These are phyloP conservation scores for Fraxinus floribunda DNA, from an alignment of 305 asterid species.

Conservation along the genomic window DNA sequence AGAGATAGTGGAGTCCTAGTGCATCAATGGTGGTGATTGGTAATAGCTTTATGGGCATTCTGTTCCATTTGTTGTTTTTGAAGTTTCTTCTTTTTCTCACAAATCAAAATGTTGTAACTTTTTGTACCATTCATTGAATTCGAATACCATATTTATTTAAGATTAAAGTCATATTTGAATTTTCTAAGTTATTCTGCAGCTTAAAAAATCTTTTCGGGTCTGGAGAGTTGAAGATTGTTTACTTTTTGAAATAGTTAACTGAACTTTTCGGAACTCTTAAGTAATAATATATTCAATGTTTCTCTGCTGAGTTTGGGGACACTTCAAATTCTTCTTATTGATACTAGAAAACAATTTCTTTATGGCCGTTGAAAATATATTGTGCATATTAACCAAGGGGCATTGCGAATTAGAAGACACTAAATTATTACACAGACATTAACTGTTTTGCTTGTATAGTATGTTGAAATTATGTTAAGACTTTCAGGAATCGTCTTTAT, in stretches of 20 bases:
- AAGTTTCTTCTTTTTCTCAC: background rate
- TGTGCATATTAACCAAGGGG: background rate
- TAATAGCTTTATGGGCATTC: background rate
- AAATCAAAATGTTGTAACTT: background rate
- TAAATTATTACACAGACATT: background rate
- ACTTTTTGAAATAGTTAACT: background rate
- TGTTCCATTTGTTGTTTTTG: background rate
- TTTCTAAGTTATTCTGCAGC: background rate
- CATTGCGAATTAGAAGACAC: background rate
- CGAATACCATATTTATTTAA: background rate
- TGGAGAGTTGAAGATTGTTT: background rate
- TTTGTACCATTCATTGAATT: background rate
- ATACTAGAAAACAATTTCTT: background rate
- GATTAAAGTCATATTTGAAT: background rate
- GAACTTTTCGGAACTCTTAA: background rate
- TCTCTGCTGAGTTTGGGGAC: background rate
- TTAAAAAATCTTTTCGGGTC: background rate
- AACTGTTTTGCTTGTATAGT: background rate
- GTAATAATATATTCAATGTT: background rate
- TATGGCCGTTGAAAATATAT: background rate
- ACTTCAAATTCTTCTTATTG: background rate
- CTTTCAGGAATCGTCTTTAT: background rate
- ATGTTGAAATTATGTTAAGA: background rate
- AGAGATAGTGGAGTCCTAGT: constrained; percentile 42
- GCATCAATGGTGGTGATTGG: constrained; percentile 57